A percentile compares a stretch with the other conserved stretches of the same genome.
phyloP scores from a whole-genome alignment of 441 rosid genomes.

The Gossypium davidsonii region DNA sequence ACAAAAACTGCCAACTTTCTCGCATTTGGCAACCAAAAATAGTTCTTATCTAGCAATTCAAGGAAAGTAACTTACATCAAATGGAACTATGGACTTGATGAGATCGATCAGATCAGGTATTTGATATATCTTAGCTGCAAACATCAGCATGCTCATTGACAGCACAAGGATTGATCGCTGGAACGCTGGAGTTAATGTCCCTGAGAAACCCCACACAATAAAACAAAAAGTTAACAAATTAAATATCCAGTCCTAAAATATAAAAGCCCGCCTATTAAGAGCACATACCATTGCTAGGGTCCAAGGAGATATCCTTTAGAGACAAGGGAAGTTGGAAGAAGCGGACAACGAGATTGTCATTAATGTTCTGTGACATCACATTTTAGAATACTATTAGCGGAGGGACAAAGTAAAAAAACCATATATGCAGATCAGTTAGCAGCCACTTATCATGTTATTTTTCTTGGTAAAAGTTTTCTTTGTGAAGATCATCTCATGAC shows the following conservation, averaged over 20 bases:
- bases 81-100: conserved; percentile 45
- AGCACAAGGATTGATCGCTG: conserved; percentile 55
- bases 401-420: neutral
- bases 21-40: neutral
- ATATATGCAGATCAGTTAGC: neutral
- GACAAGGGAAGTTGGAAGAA: conserved; percentile 85
- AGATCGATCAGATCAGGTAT: conserved; percentile 49
- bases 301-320: conserved; percentile 51
- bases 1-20: neutral
- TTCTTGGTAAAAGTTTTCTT: too few relatives aligned
- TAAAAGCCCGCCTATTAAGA: conserved; percentile 14
- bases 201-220: conserved; percentile 28
- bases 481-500: too few relatives aligned
- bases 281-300: conserved; percentile 49
- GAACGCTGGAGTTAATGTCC: conserved; percentile 47
- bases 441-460: neutral
- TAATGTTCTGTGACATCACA: conserved; percentile 49
- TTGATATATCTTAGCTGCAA: conserved; percentile 67
- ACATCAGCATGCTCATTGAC: conserved; percentile 72
- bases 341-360: conserved; percentile 49
- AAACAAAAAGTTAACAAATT: conserved; percentile 11
- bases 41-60: neutral
- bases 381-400: neutral
- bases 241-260: conserved; percentile 1
- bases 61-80: conserved; percentile 46